These are phyloP conservation scores for Paramecium pentaurelia DNA, from an alignment of 73 alveolate species.

Conservation along the genomic window DNA sequence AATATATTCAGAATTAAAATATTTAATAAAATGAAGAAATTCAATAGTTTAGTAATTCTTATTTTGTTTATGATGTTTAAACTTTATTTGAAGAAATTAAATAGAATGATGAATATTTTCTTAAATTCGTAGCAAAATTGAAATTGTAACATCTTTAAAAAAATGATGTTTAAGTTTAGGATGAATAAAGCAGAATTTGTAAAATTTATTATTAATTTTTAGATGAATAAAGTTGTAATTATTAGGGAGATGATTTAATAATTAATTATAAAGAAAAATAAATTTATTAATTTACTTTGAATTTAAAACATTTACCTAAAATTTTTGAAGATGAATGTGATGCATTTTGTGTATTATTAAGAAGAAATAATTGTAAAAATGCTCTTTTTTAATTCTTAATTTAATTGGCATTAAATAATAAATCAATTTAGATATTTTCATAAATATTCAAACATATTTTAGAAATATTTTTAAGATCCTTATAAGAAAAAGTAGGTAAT, in stretches of 20 bases:
- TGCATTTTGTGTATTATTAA: neutral
- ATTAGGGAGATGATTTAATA: slow-evolving; percentile 6
- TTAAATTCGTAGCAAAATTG: neutral
- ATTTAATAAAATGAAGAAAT: neutral
- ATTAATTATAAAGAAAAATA: neutral
- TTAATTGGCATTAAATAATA: neutral
- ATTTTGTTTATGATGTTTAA: neutral
- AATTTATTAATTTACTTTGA: neutral
- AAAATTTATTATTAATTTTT: neutral
- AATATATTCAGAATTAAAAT: neutral
- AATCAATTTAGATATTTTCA: neutral
- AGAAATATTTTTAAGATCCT: neutral
- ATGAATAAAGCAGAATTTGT: neutral
- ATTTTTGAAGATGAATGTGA: neutral
- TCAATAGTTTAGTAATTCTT: neutral
- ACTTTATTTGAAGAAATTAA: neutral
- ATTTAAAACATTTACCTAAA: slow-evolving; percentile 2
- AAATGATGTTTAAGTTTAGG: neutral
- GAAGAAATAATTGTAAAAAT: neutral
- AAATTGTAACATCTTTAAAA: neutral
- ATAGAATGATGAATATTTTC: neutral
- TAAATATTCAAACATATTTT: neutral
- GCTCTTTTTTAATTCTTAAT: neutral
- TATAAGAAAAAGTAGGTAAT: neutral
- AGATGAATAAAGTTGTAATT: slow-evolving; percentile 19